Evolutionary conservation across 2,329 filamentous ascomycete species (phyloP), one percentile per base, ranked within the genome.

Genomic region (Geosmithia morbida): DNA sequence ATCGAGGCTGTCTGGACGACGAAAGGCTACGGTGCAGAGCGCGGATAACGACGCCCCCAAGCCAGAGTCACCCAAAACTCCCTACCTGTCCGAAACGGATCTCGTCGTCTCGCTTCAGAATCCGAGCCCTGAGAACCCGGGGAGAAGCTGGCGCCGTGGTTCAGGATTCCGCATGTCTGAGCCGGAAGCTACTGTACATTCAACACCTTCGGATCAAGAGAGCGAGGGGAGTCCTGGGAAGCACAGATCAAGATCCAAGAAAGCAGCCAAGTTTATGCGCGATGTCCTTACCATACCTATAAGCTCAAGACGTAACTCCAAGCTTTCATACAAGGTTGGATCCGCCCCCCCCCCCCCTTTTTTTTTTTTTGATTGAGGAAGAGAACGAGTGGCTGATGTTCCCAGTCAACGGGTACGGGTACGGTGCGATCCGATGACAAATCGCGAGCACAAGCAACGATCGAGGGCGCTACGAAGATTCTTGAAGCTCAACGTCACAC

Each of bases 21-120:
- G 18, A 7, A n/a, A 14, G 17, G 22, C 17, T 11, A 37, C 41
- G 3, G 14, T 16, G 11, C 6, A 29, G 39, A 26, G 10, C 14
- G 37, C 18, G 7, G 20, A 16, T 8, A 40, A 26, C 14, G 29
- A 7, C 26, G 29, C 46, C 53, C 7, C 43, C 46, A 5, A 50
- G 49, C 6, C 57, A 29, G 4, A 37, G 29, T 16, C 48, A n/a
- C 20, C 62, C 1, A 51, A 56, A 13, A 72, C 67, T 46, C 70
- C 70, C 0, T 74, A 66, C 50, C 53, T 69, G 7, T 68, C 67
- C 1, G 71, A 75, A 50, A 64, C 66, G 16, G 67, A 66, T 0
- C 71, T 73, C 49, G 69, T 75, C 0, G 58, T 65, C 2, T 72
- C 69, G 0, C 53, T 75, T 3, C 71, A 75, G 48, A 59, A 54